Conservation (phyloP, 2,329 filamentous ascomycete genomes). For the Trichoderma polysporum region DNA sequence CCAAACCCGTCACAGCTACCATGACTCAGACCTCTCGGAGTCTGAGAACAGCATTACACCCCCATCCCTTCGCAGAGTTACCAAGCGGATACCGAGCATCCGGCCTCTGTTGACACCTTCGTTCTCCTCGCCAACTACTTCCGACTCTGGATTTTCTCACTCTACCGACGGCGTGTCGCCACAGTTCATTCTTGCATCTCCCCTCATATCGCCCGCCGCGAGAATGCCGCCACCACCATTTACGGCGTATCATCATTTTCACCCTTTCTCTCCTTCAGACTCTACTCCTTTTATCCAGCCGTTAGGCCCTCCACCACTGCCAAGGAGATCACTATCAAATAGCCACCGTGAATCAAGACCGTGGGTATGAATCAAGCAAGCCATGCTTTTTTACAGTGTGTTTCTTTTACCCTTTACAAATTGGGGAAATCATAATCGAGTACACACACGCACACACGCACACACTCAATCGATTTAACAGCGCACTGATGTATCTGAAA, state of each 20-base stretch:
- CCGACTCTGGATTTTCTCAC: constrained; percentile 14
- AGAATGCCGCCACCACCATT: constrained; percentile 4
- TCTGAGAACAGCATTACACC: not conserved
- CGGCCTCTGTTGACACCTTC: not conserved
- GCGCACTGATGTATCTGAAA: not conserved
- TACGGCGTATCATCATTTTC: not conserved
- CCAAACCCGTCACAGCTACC: constrained; percentile 2
- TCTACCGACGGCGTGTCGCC: not conserved
- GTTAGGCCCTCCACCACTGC: not conserved
- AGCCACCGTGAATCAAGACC: not conserved
- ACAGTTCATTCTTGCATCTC: constrained; percentile 11
- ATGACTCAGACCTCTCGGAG: constrained; percentile 8
- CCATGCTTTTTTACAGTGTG: not conserved
- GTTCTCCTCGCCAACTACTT: constrained; percentile 16
- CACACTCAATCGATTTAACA: not conserved
- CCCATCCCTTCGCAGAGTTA: constrained; percentile 19
- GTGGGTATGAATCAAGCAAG: not conserved
- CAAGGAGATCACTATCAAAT: constrained; percentile 7
- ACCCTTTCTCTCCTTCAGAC: not conserved
- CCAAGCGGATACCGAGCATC: constrained; percentile 8
- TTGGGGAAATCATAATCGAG: not conserved
- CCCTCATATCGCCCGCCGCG: not conserved
- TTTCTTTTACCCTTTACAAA: not conserved
- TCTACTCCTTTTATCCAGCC: constrained; percentile 3
- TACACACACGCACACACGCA: not conserved